phyloP scores from a whole-genome alignment of 305 asterid species.

The Fraxinus floribunda region DNA sequence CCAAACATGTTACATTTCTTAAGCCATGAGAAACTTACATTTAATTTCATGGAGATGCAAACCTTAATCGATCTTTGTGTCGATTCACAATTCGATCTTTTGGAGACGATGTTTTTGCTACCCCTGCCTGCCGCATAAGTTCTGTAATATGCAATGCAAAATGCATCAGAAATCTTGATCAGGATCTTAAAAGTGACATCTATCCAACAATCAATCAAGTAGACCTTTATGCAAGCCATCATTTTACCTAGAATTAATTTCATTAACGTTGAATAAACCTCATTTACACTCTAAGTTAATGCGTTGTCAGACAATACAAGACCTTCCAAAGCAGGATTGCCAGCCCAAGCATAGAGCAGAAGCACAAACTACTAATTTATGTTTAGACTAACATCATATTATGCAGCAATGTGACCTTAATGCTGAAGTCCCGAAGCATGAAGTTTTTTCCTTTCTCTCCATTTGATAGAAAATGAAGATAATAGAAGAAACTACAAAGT shows the following conservation, averaged over 20 bases:
- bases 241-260: background rate
- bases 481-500: background rate
- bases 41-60: slow-evolving; percentile 38
- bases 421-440: background rate
- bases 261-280: background rate
- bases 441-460: background rate
- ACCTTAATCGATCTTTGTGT: slow-evolving; percentile 33
- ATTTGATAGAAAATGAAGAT: background rate
- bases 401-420: background rate
- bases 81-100: slow-evolving; percentile 34
- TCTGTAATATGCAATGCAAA: slow-evolving; percentile 31
- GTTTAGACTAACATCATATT: background rate
- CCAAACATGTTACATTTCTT: background rate
- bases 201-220: background rate
- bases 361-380: background rate
- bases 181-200: background rate
- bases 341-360: background rate
- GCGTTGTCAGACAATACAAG: background rate
- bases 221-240: background rate
- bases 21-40: slow-evolving; percentile 2
- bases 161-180: background rate
- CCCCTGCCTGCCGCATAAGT: slow-evolving; percentile 48
- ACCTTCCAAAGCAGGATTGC: background rate
- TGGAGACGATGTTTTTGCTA: slow-evolving; percentile 39
- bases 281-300: background rate